Percentiles rank a stretch among this genome's conserved stretches.
These are phyloP conservation scores for Gracilariopsis chorda DNA, from an alignment of 23 red algal genomes.

Conservation along the genomic window DNA sequence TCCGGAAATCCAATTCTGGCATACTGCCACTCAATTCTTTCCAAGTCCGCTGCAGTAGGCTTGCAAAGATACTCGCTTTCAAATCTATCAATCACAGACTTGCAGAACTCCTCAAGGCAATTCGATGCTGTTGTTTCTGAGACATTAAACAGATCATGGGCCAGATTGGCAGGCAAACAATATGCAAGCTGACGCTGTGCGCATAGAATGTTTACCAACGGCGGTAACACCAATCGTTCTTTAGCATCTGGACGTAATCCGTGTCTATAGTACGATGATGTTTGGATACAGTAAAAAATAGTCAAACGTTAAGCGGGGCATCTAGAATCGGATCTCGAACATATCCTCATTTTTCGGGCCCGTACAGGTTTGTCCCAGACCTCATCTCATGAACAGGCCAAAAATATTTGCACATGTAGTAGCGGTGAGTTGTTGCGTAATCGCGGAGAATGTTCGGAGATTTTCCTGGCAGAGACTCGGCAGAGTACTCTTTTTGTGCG, in stretches of 20 bases:
- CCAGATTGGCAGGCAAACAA: neutral
- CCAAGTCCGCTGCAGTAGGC: neutral
- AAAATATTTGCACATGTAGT: conserved; percentile 54
- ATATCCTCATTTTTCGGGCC: neutral
- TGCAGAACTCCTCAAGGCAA: neutral
- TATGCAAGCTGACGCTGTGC: conserved; percentile 23
- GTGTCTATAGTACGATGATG: conserved; percentile 9
- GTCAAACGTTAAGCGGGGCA: neutral
- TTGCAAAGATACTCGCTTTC: neutral
- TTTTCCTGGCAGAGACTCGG: conserved; percentile 27
- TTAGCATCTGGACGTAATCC: conserved; percentile 25
- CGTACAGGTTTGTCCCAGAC: conserved; percentile 1
- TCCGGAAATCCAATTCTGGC: neutral
- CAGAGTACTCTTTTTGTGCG: too few relatives aligned
- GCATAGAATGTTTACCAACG: conserved; percentile 5
- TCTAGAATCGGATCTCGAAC: conserved; percentile 31
- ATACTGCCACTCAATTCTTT: neutral
- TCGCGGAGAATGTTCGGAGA: conserved; percentile 24
- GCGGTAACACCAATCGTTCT: conserved; percentile 13
- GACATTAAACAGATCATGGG: conserved; percentile 45
- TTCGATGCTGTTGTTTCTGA: conserved; percentile 10
- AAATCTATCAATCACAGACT: too few relatives aligned
- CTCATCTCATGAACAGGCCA: neutral
- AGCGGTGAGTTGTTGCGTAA: neutral
- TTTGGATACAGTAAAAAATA: neutral